Evolutionary conservation across 2,329 filamentous ascomycete species (phyloP).

Genomic region (Metarhizium album): DNA sequence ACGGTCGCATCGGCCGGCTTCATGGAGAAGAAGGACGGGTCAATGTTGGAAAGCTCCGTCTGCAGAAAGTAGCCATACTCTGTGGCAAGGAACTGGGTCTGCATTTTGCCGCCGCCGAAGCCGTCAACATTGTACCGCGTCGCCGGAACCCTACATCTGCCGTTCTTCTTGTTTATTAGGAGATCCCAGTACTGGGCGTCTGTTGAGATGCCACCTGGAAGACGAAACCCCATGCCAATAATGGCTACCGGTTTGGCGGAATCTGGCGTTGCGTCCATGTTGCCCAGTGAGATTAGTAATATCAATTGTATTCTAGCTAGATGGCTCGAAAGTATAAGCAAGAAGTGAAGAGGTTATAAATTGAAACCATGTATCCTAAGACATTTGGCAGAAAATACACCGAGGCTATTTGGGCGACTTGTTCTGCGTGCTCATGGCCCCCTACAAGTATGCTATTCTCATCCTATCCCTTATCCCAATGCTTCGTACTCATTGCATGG

Average conservation of each 20-base stretch:
- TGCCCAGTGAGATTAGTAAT: neutral
- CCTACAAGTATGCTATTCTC: too few species aligned
- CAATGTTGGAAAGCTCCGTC: constrained; percentile 18
- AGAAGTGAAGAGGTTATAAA: too few species aligned
- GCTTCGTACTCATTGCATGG: too few species aligned
- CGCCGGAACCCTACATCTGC: constrained; percentile 15
- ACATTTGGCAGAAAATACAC: too few species aligned
- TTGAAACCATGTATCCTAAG: too few species aligned
- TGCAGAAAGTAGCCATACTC: constrained; percentile 17
- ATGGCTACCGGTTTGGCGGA: constrained; percentile 18
- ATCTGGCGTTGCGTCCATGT: neutral
- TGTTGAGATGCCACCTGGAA: constrained; percentile 19
- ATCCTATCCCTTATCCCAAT: too few species aligned
- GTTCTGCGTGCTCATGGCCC: too few species aligned
- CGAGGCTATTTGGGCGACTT: too few species aligned
- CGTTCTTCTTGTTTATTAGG: constrained; percentile 16
- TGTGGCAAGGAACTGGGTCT: constrained; percentile 6
- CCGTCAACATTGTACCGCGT: constrained; percentile 17
- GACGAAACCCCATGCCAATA: constrained; percentile 19
- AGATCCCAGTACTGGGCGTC: constrained; percentile 19
- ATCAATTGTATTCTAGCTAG: too few species aligned
- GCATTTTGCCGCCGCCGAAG: constrained; percentile 10
- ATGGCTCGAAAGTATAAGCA: too few species aligned
- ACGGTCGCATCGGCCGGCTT: constrained; percentile 14
- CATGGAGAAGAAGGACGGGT: constrained; percentile 20